Base-by-base conservation (phyloP, 306 rosid genomes). In the Acmispon strigosus region DNA sequence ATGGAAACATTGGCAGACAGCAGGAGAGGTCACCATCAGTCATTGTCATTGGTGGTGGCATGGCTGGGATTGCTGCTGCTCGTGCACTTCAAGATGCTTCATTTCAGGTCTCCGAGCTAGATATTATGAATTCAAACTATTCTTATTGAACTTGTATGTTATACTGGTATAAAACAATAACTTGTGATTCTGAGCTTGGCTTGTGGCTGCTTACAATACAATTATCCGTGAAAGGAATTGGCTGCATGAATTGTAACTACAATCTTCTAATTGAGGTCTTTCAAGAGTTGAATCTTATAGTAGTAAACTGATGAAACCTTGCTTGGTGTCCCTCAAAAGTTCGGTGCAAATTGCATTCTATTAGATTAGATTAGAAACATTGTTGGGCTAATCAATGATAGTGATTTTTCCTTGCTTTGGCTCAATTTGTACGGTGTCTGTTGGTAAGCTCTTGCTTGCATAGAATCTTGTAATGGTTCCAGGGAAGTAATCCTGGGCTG, bases 51-150 rank as follows among this genome's bases (percentile, higher is more conserved):
- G 97, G 99, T 29, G 96, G 88, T 43, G 97, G 99, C 47, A 91
- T 95, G 81, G 96, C 96, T 19, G 99, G 99, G n/a, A 66, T 91
- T 70, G 83, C 99, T 55, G 99, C 99, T 61, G 97, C 99, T 32
- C 97, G 91, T 59, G 90, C 97, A 56, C 99, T 95, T 65, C 96
- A 81, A 14, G 96, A 89, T 79, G 96, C 99, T 7, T 89, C 96
- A 12, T 76, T 95, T 82, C 96, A 86, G 95, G 99, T 95, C 76
- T 53, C 61, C 8, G 11, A n/a, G 42, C 58, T 65, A 8, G 18
- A 17, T 45, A 49, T 43, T 44, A 11, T 50, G 47, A 8, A 11
- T 51, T 24, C 32, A 2, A 22, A 51, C 20, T 39, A 39, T 52
- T 10, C 2, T 39, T 62, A 51, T 61, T 61, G 4, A 27, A 27